These are phyloP conservation scores for Penicillium olsonii DNA, from an alignment of 2,329 filamentous ascomycete genomes.

Conservation along the genomic window DNA sequence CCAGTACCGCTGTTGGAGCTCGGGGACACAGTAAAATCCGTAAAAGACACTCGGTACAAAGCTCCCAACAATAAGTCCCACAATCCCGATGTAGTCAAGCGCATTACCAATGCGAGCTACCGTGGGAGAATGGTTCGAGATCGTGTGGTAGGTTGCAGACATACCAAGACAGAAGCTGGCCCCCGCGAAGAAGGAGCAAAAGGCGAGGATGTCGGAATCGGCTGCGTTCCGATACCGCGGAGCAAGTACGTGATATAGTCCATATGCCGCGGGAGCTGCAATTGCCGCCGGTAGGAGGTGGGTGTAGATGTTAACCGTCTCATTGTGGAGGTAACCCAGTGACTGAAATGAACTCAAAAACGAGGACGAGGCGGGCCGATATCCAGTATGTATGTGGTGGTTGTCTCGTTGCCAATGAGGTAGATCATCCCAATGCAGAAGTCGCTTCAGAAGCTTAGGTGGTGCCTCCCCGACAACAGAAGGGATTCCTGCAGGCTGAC, in stretches of 20 bases:
- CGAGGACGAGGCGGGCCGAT: slow-evolving; percentile 64
- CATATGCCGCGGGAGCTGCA: slow-evolving; percentile 54
- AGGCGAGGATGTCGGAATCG: slow-evolving; percentile 66
- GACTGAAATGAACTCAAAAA: slow-evolving; percentile 60
- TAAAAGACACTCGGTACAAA: slow-evolving; percentile 89
- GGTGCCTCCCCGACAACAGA: slow-evolving; percentile 23
- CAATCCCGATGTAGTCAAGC: slow-evolving; percentile 92
- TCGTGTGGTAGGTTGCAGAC: slow-evolving; percentile 81
- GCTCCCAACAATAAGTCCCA: slow-evolving; percentile 85
- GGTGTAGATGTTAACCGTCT: slow-evolving; percentile 71
- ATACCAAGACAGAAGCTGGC: slow-evolving; percentile 73
- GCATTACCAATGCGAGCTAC: slow-evolving; percentile 87
- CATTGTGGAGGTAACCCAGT: slow-evolving; percentile 66
- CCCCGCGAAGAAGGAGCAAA: slow-evolving; percentile 77
- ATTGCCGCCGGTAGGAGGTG: slow-evolving; percentile 68
- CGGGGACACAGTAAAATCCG: slow-evolving; percentile 72
- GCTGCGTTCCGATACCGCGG: slow-evolving; percentile 68
- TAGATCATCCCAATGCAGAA: slow-evolving; percentile 55
- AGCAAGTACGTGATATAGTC: slow-evolving; percentile 60
- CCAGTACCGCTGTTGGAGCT: slow-evolving; percentile 71
- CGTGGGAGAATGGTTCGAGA: slow-evolving; percentile 77
- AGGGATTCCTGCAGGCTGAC: slow-evolving; percentile 26
- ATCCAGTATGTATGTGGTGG: slow-evolving; percentile 67
- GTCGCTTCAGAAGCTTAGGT: slow-evolving; percentile 31
- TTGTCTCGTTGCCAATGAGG: slow-evolving; percentile 64